These are phyloP conservation scores for Backusella mclennaniae DNA, from an alignment of 192 early-diverging fungal genomes.

Conservation along the genomic window DNA sequence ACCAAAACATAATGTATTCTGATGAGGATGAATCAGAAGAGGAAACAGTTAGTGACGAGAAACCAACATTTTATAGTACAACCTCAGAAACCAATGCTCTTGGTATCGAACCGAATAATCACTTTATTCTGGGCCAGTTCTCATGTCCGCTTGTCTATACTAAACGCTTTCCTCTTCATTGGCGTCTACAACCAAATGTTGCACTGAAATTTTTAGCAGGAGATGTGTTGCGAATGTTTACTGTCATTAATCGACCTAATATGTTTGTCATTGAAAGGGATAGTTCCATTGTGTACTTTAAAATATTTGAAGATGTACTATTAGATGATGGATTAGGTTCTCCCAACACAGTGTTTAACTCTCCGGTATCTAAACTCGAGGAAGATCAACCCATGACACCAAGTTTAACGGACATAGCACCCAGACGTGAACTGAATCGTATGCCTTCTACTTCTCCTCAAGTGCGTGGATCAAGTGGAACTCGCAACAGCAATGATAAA, in stretches of 20 bases:
- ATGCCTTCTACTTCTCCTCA: background rate
- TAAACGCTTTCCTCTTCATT: slow-evolving; percentile 66
- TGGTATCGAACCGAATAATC: background rate
- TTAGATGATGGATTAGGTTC: background rate
- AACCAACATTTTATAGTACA: background rate
- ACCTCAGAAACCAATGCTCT: background rate
- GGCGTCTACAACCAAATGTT: slow-evolving; percentile 64
- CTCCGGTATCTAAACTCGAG: background rate
- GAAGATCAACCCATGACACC: background rate
- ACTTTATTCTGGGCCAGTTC: slow-evolving; percentile 60
- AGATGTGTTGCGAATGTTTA: slow-evolving; percentile 53
- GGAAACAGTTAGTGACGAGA: slow-evolving; percentile 22
- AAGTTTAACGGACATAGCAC: background rate
- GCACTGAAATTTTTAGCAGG: slow-evolving; percentile 58
- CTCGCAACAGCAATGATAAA: slow-evolving; percentile 30
- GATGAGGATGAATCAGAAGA: slow-evolving; percentile 53
- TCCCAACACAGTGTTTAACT: background rate
- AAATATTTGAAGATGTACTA: slow-evolving; percentile 38
- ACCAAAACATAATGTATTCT: slow-evolving; percentile 38
- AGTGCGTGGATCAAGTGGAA: background rate
- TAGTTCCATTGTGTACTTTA: slow-evolving; percentile 55
- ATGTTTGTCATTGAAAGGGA: slow-evolving; percentile 68
- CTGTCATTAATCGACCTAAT: slow-evolving; percentile 67
- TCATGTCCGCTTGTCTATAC: slow-evolving; percentile 66
- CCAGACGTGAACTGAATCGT: background rate